Evolutionary conservation across 2,329 filamentous ascomycete species (phyloP).

Genomic region (Aureobasidium leucospermi): DNA sequence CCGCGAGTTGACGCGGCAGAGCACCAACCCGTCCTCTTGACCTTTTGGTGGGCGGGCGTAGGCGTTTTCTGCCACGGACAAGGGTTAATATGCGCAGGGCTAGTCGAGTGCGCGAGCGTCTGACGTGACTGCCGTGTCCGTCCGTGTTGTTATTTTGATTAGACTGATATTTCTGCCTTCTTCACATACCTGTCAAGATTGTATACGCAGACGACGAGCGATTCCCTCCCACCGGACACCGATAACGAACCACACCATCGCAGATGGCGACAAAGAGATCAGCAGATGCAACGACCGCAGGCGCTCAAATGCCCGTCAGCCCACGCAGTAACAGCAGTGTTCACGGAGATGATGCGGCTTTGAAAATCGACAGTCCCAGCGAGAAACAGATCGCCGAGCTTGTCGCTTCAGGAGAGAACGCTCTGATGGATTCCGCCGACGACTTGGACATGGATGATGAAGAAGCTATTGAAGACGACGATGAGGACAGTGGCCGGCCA

Average conservation of each 20-base stretch:
- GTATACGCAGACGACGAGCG: background rate
- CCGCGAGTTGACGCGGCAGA: conserved; percentile 10
- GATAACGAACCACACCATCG: background rate
- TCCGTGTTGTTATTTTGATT: conserved; percentile 11
- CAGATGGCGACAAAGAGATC: conserved; percentile 5
- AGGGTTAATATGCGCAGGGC: conserved; percentile 13
- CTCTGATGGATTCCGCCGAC: conserved; percentile 3
- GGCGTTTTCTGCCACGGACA: conserved; percentile 7
- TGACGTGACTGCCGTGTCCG: conserved; percentile 10
- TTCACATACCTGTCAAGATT: background rate
- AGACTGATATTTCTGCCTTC: background rate
- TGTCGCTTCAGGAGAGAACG: conserved; percentile 1
- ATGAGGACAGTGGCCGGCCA: background rate
- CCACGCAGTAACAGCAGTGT: background rate
- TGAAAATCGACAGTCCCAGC: conserved; percentile 13
- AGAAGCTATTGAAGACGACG: background rate
- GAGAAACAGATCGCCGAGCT: conserved; percentile 2
- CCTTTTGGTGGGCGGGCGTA: background rate
- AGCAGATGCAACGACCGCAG: background rate
- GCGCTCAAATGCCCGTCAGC: background rate
- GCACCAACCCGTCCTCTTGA: background rate
- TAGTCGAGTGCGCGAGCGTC: conserved; percentile 1
- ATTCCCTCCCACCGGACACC: background rate
- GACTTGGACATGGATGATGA: conserved; percentile 3
- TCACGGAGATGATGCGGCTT: background rate